Conservation (phyloP, 352 stramenopile species). For the Globisporangium nodosum region DNA sequence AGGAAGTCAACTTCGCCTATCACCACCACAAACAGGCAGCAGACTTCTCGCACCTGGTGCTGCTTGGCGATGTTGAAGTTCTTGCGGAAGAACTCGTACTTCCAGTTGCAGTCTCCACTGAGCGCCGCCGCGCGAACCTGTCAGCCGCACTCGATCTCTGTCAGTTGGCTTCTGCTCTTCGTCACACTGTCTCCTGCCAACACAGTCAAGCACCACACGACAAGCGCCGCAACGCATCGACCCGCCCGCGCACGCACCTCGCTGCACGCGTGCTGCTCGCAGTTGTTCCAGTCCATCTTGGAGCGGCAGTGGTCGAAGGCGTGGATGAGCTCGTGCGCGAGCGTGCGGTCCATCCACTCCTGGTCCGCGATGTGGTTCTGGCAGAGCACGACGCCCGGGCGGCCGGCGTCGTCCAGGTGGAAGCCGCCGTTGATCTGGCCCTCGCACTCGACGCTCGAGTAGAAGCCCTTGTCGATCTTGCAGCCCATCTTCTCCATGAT, state of each 20-base stretch:
- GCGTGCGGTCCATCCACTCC: constrained; percentile 89
- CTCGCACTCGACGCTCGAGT: constrained; percentile 77
- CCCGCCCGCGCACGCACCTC: constrained; percentile 47
- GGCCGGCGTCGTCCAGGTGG: constrained; percentile 66
- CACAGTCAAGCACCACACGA: not conserved
- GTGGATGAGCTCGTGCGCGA: constrained; percentile 92
- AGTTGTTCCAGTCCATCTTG: constrained; percentile 92
- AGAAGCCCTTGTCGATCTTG: constrained; percentile 67
- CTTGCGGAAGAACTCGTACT: constrained; percentile 89
- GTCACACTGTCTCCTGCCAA: not conserved
- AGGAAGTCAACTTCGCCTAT: not conserved
- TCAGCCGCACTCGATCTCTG: not conserved
- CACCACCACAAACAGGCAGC: too few species aligned
- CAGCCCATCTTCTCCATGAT: constrained; percentile 87
- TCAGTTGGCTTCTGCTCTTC: not conserved
- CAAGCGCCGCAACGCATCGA: not conserved
- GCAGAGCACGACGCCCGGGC: constrained; percentile 81
- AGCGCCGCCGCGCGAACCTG: constrained; percentile 68
- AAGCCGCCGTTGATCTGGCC: constrained; percentile 86
- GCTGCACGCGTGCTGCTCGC: constrained; percentile 90
- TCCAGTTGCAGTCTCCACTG: constrained; percentile 89
- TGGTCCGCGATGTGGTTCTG: constrained; percentile 90
- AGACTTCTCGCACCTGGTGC: constrained; percentile 55
- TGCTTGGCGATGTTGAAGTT: constrained; percentile 89
- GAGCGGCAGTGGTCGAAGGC: constrained; percentile 91